Evolutionary conservation across 495 filamentous ascomycete species (phyloP), one percentile per base, ranked within the genome.

Genomic region (Penicillium subrubescens): DNA sequence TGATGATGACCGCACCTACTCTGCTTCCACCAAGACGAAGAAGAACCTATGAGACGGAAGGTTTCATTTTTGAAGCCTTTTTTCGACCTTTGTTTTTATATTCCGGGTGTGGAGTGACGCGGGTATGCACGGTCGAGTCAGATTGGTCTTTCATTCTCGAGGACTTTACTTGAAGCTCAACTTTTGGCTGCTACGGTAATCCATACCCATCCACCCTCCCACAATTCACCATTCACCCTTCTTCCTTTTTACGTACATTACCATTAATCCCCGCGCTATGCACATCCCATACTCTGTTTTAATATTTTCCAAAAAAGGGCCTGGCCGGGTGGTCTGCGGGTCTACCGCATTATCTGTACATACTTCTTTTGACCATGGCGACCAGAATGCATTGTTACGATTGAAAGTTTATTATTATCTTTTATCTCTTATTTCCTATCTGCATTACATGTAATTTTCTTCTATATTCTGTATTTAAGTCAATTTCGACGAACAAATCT

Each of bases 1-100:
- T 37, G 86, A 88, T 29, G 94, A 98, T 76, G 92, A 96, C 67
- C 83, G 93, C 68, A 82, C 74, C 23, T 96, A 96, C 73, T 77
- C 29, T 33, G 37, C 82, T 33, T 74, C 78, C 8, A 74, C 76
- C 25, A 64, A 68, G 56, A 83, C 83, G 72, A 85, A 86, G 66
- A 66, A 63, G 62, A 54, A 65, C 60, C 59, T 71, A 34, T 73
- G 51, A 73, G 56, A 39, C 6, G 15, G 53, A 25, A 5, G 11
- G 17, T n/a, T 11, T n/a, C 31, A 2, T 8, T 50, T 4, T 61
- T 53, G 15, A 8, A 19, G 33, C 56, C 41, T 21, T 15, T 56
- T 31, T 37, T 8, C 10, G 46, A 51, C 2, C 8, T 12, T 29
- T 56, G 6, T 23, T 39, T 39, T 37, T 21, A 56, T 39, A 23